Evolutionary conservation across 768 basidiomycete genomes (phyloP).

Genomic region (Gyrodon lividus): DNA sequence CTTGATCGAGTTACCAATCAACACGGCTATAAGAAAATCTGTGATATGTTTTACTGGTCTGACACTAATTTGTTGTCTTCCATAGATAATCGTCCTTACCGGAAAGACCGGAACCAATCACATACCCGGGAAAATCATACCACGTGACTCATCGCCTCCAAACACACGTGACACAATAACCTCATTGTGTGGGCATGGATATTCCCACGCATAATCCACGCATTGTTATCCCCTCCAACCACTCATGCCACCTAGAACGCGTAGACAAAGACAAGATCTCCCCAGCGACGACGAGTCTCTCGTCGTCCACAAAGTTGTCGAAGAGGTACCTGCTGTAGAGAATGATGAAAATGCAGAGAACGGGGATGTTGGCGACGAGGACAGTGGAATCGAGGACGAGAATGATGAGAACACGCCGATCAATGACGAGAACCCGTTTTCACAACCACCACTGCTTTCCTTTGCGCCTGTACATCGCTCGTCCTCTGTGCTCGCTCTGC

Average conservation of each 20-base stretch:
- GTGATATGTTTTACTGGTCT: neutral
- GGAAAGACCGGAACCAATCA: neutral
- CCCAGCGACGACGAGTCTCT: constrained; percentile 3
- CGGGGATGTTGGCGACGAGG: constrained; percentile 6
- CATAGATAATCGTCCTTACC: too few relatives aligned
- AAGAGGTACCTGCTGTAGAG: constrained; percentile 16
- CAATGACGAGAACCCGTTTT: constrained; percentile 17
- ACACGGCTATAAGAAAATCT: neutral
- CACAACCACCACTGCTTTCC: neutral
- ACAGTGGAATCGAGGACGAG: constrained; percentile 7
- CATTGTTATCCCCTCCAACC: constrained; percentile 1
- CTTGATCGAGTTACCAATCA: neutral
- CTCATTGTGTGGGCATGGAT: neutral
- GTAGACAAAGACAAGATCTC: constrained; percentile 12
- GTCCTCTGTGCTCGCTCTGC: constrained; percentile 17
- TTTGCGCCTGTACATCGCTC: constrained; percentile 14
- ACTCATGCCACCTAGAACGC: constrained; percentile 17
- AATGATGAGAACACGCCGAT: constrained; percentile 18
- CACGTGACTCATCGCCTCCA: constrained; percentile 13
- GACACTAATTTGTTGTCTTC: too few relatives aligned
- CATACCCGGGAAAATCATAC: constrained; percentile 9
- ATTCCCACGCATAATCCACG: constrained; percentile 25
- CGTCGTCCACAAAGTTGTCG: neutral
- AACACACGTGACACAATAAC: neutral
- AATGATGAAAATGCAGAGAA: constrained; percentile 9